These are phyloP conservation scores for Sclerotinia nivalis DNA, from an alignment of 2,329 filamentous ascomycete species.

Conservation along the genomic window DNA sequence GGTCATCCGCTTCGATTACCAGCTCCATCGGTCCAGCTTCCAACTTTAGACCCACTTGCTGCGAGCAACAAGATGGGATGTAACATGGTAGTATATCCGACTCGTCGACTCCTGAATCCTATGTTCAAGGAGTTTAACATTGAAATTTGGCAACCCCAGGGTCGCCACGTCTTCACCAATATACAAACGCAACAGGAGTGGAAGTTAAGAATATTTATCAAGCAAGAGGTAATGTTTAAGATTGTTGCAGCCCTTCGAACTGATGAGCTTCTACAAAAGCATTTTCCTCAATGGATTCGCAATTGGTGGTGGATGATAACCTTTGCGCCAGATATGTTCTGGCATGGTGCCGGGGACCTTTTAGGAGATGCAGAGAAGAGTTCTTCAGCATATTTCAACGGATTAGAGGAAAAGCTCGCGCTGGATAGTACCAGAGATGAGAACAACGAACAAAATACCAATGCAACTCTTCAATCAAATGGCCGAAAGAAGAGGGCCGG, in stretches of 20 bases:
- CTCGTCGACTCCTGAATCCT: background rate
- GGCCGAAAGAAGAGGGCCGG: background rate
- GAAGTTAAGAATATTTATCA: background rate
- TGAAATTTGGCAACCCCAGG: background rate
- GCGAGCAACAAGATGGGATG: background rate
- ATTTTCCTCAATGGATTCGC: background rate
- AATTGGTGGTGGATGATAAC: conserved; percentile 16
- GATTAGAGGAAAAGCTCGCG: background rate
- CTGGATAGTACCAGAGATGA: background rate
- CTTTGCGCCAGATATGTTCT: background rate
- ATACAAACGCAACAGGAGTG: background rate
- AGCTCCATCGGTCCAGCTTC: background rate
- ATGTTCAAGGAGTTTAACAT: background rate
- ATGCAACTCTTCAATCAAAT: background rate
- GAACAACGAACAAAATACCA: background rate
- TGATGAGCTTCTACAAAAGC: background rate
- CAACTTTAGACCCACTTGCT: background rate
- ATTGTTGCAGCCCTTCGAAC: background rate
- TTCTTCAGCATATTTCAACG: background rate
- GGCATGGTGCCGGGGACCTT: background rate
- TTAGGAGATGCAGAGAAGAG: background rate
- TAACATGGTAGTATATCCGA: background rate
- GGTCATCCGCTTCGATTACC: background rate
- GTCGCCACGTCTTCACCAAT: background rate
- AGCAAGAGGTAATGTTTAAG: background rate